Base-by-base conservation (phyloP, 2,329 filamentous ascomycete genomes). In the Fusarium miscanthi region DNA sequence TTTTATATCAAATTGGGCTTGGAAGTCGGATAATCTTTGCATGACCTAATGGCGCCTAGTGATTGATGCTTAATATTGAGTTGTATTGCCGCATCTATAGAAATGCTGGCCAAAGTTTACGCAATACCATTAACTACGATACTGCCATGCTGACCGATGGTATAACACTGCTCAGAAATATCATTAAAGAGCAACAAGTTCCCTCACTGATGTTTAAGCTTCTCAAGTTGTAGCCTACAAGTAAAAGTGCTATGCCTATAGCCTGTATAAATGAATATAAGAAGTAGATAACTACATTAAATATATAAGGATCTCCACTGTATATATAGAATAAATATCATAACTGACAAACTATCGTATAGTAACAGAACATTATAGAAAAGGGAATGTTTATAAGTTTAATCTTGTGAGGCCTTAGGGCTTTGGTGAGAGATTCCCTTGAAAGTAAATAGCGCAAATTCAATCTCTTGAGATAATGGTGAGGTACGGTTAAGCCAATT, bases 1-100 rank as follows among this genome's bases (percentile, higher is more conserved):
- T n/a, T 40, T 7, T 6, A 6, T 12, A 38, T 2, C 9, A 11
- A 2, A 19, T 21, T 12, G 27, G 7, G 6, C 8, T 30, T 9
- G 8, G 27, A 30, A 30, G 9, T 9, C 9, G 27, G 27, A 30
- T 30, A 30, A 30, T 9, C 27, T 8, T 27, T 27, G 8, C 27
- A 25, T 27, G 8, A 27, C 8, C 27, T 30, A 30, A 8, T 9
- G 27, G n/a, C 23, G 14, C 40, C 14, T 8, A 23, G 40, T 42
- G n/a, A 42, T 17, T 17, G n/a, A 23, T 42, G 14, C 4, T 42
- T 23, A 10, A n/a, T 17, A n/a, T 23, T 23, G 2, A 42, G 40
- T 14, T 16, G 4, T 42, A 9, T 16, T 6, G 23, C 6, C 6
- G 40, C 4, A 42, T 17, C 7, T 42, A 11, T 9, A 42, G 40